These are phyloP conservation scores for Diplodia corticola DNA, from an alignment of 2,329 filamentous ascomycete genomes.

Conservation along the genomic window DNA sequence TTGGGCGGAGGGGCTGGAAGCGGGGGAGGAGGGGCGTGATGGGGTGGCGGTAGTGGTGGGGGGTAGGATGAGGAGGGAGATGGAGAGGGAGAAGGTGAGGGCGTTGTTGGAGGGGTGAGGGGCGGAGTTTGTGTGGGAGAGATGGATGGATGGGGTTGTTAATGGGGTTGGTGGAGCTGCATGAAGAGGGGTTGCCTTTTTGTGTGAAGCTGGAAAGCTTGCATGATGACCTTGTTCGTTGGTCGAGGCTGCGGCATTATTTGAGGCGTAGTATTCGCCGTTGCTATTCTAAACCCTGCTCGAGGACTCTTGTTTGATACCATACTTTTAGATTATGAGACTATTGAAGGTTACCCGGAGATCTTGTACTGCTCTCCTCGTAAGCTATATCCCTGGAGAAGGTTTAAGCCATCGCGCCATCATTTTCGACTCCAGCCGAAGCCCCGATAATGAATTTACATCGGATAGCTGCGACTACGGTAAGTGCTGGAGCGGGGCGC, in stretches of 20 bases:
- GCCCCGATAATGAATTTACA: no score
- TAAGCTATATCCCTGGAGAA: no score
- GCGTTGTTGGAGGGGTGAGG: slow-evolving; percentile 1
- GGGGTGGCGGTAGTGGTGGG: not conserved
- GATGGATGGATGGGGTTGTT: no score
- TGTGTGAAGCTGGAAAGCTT: not conserved
- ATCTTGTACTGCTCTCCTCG: no score
- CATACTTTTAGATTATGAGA: no score
- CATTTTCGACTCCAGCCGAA: no score
- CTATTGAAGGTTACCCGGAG: no score
- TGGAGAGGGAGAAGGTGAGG: slow-evolving; percentile 11
- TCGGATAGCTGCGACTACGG: not conserved
- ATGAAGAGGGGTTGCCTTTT: not conserved
- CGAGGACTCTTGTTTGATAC: no score
- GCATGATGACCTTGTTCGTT: not conserved
- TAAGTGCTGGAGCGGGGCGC: not conserved
- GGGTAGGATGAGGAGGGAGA: not conserved
- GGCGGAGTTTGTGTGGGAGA: not conserved
- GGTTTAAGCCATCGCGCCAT: no score
- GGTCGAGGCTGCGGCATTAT: not conserved
- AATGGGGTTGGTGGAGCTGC: not conserved
- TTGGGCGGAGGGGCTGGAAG: slow-evolving; percentile 5
- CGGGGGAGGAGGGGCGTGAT: not conserved
- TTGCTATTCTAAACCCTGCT: not conserved
- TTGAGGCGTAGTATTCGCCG: not conserved